Conservation (phyloP, 2,329 filamentous ascomycete genomes). For the Claviceps quebecensis region DNA sequence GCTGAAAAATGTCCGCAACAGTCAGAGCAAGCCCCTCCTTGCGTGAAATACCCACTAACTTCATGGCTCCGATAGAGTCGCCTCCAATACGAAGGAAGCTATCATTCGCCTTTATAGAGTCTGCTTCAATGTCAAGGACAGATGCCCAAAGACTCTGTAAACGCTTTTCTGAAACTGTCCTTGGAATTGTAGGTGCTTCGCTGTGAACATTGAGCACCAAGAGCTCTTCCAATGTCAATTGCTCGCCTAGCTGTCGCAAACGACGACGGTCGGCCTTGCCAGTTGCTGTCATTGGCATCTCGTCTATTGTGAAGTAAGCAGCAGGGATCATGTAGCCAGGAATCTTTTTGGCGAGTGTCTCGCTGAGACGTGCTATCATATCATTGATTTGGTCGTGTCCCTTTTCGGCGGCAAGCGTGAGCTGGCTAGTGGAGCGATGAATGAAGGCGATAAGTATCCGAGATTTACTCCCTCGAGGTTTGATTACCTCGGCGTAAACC, state of each 20-base stretch:
- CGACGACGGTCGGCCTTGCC: slow-evolving; percentile 8
- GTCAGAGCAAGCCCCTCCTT: slow-evolving; percentile 6
- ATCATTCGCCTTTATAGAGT: slow-evolving; percentile 8
- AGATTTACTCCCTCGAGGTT: not conserved
- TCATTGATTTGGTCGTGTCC: not conserved
- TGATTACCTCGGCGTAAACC: slow-evolving; percentile 1
- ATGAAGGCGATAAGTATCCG: slow-evolving; percentile 1
- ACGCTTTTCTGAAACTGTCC: not conserved
- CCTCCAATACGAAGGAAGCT: slow-evolving; percentile 14
- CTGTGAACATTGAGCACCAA: not conserved
- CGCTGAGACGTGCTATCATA: not conserved
- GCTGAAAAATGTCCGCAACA: slow-evolving; percentile 9
- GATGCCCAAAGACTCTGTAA: slow-evolving; percentile 9
- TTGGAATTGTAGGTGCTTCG: not conserved
- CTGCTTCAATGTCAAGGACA: slow-evolving; percentile 3
- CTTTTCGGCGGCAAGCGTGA: not conserved
- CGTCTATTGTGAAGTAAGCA: slow-evolving; percentile 9
- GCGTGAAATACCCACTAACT: not conserved
- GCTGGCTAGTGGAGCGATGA: not conserved
- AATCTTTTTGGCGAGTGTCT: slow-evolving; percentile 7
- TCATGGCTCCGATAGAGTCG: slow-evolving; percentile 19
- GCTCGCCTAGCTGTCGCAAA: slow-evolving; percentile 2
- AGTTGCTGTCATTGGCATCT: slow-evolving; percentile 6
- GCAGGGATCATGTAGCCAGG: slow-evolving; percentile 8
- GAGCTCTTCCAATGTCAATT: not conserved